Conservation (phyloP, 345 rosid species). For the Triadica sebifera region DNA sequence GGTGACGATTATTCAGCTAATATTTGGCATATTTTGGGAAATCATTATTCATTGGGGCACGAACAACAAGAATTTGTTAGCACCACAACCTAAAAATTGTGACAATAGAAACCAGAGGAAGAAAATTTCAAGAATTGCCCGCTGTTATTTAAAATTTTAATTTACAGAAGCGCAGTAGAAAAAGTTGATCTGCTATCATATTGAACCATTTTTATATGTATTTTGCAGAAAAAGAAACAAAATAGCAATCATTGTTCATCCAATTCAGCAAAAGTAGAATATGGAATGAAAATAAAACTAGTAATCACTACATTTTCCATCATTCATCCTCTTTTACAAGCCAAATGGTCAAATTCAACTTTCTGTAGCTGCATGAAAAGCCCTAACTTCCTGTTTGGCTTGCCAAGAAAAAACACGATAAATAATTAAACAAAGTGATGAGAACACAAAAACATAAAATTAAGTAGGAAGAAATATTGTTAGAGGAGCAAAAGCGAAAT, state of each 20-base stretch:
- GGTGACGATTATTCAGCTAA: neutral
- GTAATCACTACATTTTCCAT: neutral
- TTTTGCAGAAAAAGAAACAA: neutral
- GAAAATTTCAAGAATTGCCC: neutral
- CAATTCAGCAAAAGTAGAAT: neutral
- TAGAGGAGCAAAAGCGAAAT: neutral
- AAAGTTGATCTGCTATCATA: neutral
- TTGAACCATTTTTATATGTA: neutral
- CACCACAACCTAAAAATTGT: neutral
- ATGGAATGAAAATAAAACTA: neutral
- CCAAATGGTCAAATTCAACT: neutral
- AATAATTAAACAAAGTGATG: neutral
- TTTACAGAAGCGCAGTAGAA: too few relatives aligned
- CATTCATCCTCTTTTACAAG: neutral
- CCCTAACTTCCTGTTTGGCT: neutral
- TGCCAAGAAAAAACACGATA: neutral
- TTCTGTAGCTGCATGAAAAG: too few relatives aligned
- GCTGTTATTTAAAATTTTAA: neutral
- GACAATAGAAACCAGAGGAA: neutral
- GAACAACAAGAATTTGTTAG: neutral
- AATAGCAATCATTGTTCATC: neutral
- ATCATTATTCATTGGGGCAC: neutral
- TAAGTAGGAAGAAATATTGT: neutral
- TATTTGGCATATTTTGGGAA: neutral
- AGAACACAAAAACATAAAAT: neutral